These are phyloP conservation scores for Xenosphaeropsis pyriputrescens DNA, from an alignment of 2,329 filamentous ascomycete genomes.

Conservation along the genomic window DNA sequence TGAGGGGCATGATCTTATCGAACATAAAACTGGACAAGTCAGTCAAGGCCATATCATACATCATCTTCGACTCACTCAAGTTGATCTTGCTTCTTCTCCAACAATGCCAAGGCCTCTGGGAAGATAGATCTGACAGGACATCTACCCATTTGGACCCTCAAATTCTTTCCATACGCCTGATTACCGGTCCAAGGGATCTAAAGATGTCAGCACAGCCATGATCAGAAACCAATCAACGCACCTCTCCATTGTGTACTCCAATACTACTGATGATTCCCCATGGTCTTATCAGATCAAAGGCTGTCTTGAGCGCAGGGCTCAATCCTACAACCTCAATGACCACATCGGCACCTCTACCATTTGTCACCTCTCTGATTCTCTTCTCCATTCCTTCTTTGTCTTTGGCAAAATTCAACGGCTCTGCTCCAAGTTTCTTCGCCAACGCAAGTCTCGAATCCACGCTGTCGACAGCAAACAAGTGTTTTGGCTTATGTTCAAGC, in stretches of 20 bases:
- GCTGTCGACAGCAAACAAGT: constrained; percentile 67
- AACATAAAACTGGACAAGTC: constrained; percentile 51
- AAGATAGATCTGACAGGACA: constrained; percentile 64
- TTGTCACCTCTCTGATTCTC: constrained; percentile 59
- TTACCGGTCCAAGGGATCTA: constrained; percentile 52
- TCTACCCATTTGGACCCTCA: constrained; percentile 61
- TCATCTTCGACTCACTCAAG: constrained; percentile 40
- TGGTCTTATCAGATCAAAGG: constrained; percentile 55
- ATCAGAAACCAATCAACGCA: constrained; percentile 15
- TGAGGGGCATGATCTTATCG: constrained; percentile 58
- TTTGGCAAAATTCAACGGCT: constrained; percentile 65
- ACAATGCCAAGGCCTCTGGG: constrained; percentile 43
- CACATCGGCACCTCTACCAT: constrained; percentile 72
- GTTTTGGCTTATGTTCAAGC: constrained; percentile 58
- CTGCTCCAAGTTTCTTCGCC: constrained; percentile 61
- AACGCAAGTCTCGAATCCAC: constrained; percentile 61
- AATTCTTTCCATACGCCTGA: constrained; percentile 56
- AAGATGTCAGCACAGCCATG: too few species aligned
- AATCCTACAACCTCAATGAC: constrained; percentile 68
- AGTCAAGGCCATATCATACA: constrained; percentile 7
- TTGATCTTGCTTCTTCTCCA: constrained; percentile 51
- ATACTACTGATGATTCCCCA: constrained; percentile 64
- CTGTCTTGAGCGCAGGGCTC: constrained; percentile 52
- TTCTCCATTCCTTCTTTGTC: constrained; percentile 49
- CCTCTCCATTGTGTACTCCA: constrained; percentile 61